These are phyloP conservation scores for Cryptosporidium sp. DNA, from an alignment of 169 alveolate species.

Conservation along the genomic window DNA sequence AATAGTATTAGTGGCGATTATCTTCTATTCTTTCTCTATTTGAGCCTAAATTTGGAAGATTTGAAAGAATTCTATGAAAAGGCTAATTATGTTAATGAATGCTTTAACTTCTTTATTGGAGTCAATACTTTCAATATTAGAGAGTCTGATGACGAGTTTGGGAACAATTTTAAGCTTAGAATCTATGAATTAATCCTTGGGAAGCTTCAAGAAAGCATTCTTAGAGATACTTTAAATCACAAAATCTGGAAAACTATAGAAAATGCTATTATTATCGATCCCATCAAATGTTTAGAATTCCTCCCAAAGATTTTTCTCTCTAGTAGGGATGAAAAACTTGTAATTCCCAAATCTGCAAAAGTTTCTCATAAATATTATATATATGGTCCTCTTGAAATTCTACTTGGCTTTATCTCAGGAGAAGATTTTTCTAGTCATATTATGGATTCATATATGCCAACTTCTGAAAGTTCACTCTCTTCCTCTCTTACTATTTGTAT, in stretches of 20 bases:
- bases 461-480: background rate
- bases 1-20: constrained; percentile 13
- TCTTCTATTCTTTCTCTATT: constrained; percentile 22
- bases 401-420: background rate
- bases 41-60: constrained; percentile 10
- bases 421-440: background rate
- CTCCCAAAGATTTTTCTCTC: constrained; percentile 2
- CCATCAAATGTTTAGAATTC: constrained; percentile 14
- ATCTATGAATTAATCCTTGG: constrained; percentile 10
- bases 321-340: background rate
- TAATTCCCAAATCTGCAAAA: background rate
- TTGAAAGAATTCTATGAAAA: constrained; percentile 1
- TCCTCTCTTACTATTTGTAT: constrained; percentile 33
- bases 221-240: background rate
- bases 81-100: constrained; percentile 12
- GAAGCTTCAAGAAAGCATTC: constrained; percentile 8
- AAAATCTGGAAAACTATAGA: constrained; percentile 36
- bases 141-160: constrained; percentile 23
- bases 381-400: background rate
- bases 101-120: constrained; percentile 40
- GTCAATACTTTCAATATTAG: constrained; percentile 47
- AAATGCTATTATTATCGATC: constrained; percentile 27
- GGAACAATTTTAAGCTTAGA: constrained; percentile 20
- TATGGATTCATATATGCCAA: background rate
- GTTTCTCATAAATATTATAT: background rate